Conservation (phyloP, 2,329 filamentous ascomycete genomes). For the Cladosporium oxysporum region DNA sequence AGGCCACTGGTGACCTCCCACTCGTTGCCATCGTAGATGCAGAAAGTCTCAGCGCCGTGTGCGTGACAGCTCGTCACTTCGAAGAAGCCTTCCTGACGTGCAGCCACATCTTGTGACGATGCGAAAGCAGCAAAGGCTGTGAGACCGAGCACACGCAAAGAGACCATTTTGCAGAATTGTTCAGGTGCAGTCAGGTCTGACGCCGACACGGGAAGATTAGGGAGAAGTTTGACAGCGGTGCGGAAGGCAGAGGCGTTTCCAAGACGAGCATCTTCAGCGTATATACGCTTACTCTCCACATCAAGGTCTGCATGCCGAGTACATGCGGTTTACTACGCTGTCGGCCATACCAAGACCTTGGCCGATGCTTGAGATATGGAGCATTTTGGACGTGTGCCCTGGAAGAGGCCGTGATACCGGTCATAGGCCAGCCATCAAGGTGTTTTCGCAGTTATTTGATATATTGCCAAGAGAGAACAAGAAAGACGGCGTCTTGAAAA, state of each 20-base stretch:
- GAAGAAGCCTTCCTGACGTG: background rate
- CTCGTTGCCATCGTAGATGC: conserved; percentile 14
- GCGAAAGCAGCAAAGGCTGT: conserved; percentile 12
- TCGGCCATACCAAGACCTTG: conserved; percentile 17
- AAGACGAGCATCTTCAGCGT: background rate
- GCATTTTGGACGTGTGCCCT: background rate
- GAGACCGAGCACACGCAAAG: background rate
- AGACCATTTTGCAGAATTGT: background rate
- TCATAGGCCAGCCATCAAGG: background rate
- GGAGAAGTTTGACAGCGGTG: background rate
- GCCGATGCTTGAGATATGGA: conserved; percentile 11
- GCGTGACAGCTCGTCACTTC: conserved; percentile 13
- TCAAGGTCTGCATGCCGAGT: conserved; percentile 12
- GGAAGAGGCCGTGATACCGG: background rate
- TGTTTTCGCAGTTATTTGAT: background rate
- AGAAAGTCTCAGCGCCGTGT: conserved; percentile 5
- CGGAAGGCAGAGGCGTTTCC: background rate
- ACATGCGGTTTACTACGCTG: background rate
- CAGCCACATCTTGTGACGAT: background rate
- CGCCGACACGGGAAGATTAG: background rate
- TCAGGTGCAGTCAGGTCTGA: background rate
- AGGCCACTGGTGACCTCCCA: conserved; percentile 17
- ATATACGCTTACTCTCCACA: conserved; percentile 18
- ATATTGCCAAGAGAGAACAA: conserved; percentile 12
- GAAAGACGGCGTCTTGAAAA: conserved; percentile 9